Evolutionary conservation across 2,329 filamentous ascomycete genomes (phyloP), one percentile per base, ranked within the genome.

Genomic region (Fusarium tricinctum): DNA sequence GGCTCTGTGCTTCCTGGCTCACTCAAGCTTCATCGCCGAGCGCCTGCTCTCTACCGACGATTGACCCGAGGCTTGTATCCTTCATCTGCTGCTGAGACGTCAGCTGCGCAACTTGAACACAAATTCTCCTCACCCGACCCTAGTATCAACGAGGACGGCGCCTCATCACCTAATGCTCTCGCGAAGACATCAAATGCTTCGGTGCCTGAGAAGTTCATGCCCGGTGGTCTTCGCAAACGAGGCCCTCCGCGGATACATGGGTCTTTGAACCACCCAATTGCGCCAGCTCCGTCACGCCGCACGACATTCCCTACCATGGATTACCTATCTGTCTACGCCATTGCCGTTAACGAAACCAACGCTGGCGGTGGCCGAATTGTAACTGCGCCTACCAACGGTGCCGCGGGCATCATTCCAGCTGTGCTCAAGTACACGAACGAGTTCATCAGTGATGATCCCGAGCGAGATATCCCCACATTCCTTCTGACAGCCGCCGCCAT

Each of bases 261-360:
- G 45, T 81, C 81, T 5, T 58, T 84, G 17, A 76, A 80, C 40
- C 83, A 85, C 43, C 82, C 82, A 6, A 79, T 85, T 44, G 72
- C 79, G 54, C 83, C 83, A 1, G 81, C 82, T 2, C 83, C 83
- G 2, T 70, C 73, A 2, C 81, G 82, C 2, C 81, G 83, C 9
- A 84, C 83, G 6, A 79, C 81, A 1, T 82, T 85, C 56, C 82
- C 82, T 5, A 81, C 82, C 6, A 84, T 85, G 82, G 83, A 85
- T 58, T 83, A 85, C 55, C 71, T 85, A 10, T 81, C 81, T 2
- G 83, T 84, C 1, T 85, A 85, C 59, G 83, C 83, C 39, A 85
- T 85, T 20, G 83, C 83, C 0, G 83, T 85, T 23, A 85, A 85
- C 66, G 83, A 85, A 72, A 85, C 83, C n/a, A 85, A 85, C 56